phyloP scores from a whole-genome alignment of 768 basidiomycete genomes.

The Fistulinella prunicolor region DNA sequence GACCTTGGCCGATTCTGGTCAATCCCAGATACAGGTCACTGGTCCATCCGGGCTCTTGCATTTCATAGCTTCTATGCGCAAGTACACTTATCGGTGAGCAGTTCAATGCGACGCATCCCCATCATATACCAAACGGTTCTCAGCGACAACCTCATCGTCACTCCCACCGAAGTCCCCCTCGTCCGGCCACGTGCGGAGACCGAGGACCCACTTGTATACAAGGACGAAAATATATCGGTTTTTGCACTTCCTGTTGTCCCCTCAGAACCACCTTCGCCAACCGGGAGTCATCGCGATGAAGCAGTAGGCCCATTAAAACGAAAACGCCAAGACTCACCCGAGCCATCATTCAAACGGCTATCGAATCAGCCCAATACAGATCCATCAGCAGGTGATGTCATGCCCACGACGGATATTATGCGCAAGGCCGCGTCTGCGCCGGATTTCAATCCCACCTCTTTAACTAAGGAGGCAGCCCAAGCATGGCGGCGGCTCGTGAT shows the following conservation, averaged over 20 bases:
- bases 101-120: background rate
- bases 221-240: constrained; percentile 62
- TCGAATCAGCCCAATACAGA: background rate
- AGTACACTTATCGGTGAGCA: constrained; percentile 60
- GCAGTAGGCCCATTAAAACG: constrained; percentile 32
- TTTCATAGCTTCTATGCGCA: constrained; percentile 65
- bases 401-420: constrained; percentile 8
- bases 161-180: constrained; percentile 42
- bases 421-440: constrained; percentile 21
- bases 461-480: constrained; percentile 47
- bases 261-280: background rate
- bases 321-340: constrained; percentile 42
- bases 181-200: constrained; percentile 12
- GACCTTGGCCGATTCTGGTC: constrained; percentile 72
- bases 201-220: constrained; percentile 46
- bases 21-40: constrained; percentile 53
- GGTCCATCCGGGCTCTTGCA: constrained; percentile 78
- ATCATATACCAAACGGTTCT: background rate
- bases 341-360: constrained; percentile 36
- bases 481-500: constrained; percentile 55
- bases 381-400: background rate
- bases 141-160: constrained; percentile 52
- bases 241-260: constrained; percentile 56
- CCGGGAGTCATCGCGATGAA: background rate
- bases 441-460: constrained; percentile 28